A percentile compares a stretch with the other conserved stretches of the same genome.
Evolutionary conservation across 1,284 basidiomycete species (phyloP).

Genomic region (Heterobasidion occidentale): DNA sequence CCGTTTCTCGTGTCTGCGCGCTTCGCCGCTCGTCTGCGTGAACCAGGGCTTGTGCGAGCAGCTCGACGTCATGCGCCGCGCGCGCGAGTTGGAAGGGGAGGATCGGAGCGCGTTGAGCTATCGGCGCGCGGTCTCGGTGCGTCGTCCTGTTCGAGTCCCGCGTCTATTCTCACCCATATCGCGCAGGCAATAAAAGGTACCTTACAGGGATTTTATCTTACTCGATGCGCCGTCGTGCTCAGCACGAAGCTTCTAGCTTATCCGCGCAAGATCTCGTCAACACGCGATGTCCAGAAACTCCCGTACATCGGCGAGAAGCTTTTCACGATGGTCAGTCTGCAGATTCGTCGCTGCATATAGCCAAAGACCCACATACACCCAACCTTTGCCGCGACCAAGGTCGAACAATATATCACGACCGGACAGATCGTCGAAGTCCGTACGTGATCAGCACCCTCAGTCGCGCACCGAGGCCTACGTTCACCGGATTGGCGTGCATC

Average conservation of each 20-base stretch:
- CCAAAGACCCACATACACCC: no score
- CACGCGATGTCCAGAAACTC: constrained; percentile 37
- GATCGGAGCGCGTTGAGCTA: constrained; percentile 60
- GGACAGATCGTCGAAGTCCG: constrained; percentile 55
- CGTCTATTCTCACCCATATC: neutral
- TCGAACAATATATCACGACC: constrained; percentile 50
- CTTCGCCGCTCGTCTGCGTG: constrained; percentile 54
- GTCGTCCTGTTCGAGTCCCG: neutral
- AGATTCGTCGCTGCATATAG: no score
- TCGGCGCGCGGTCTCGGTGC: constrained; percentile 57
- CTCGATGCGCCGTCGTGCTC: neutral
- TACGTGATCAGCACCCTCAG: constrained; percentile 22
- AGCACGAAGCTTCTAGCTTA: constrained; percentile 40
- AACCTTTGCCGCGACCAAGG: constrained; percentile 25
- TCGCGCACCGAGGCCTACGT: neutral
- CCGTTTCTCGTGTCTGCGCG: constrained; percentile 50
- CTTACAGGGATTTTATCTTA: neutral
- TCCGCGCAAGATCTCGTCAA: constrained; percentile 41
- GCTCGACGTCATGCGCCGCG: constrained; percentile 50
- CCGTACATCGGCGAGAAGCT: constrained; percentile 60
- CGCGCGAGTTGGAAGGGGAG: constrained; percentile 57
- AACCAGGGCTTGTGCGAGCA: constrained; percentile 54
- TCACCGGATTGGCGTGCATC: neutral
- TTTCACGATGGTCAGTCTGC: constrained; percentile 37
- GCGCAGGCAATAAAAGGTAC: constrained; percentile 54